Base-by-base conservation (phyloP, 768 basidiomycete genomes). In the Mycena pura region DNA sequence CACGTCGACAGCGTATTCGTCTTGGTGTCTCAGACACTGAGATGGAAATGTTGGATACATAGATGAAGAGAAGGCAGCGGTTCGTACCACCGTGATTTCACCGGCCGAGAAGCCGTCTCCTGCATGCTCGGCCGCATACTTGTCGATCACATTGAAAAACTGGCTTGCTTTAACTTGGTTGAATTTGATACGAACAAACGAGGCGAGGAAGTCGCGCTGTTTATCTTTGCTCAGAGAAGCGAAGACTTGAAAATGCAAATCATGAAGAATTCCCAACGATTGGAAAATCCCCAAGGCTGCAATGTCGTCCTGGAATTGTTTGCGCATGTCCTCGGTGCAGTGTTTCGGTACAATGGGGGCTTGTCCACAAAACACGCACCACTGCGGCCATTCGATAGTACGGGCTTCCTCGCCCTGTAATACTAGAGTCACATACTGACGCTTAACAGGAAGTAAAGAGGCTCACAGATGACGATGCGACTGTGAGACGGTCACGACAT, bases 211-310 rank as follows among this genome's bases (percentile, higher is more conserved):
- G 6, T 3, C 19, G n/a, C 17, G 28, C 8, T 46, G 43, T 11
- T 32, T 15, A 6, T 27, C 10, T 13, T 28, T 25, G 27, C 13
- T 4, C 4, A 46, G 11, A 9, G 39, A 21, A 3, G 46, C 45
- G 15, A 61, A 21, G 39, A 53, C 21, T 9, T 40, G 51, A 22
- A 61, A 46, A 24, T 61, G 60, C 22, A 54, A n/a, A 39, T 61
- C 60, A 25, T 54, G 60, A 9, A 55, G 25, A 25, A 61, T 54
- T 6, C 60, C 60, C 17, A 61, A 21, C 14, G 38, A 21, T 9
- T 22, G 17, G 7, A 61, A 28, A 34, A 43, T 31, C 3, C 8
- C 45, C 21, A 40, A 17, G n/a, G n/a, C n/a, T n/a, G n/a, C n/a
- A 8, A 34, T 17, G 5, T 48, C 36, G 24, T 6, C 22, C 3